These are phyloP conservation scores for Aspergillus fijiensis DNA, from an alignment of 2,329 filamentous ascomycete genomes.

Conservation along the genomic window DNA sequence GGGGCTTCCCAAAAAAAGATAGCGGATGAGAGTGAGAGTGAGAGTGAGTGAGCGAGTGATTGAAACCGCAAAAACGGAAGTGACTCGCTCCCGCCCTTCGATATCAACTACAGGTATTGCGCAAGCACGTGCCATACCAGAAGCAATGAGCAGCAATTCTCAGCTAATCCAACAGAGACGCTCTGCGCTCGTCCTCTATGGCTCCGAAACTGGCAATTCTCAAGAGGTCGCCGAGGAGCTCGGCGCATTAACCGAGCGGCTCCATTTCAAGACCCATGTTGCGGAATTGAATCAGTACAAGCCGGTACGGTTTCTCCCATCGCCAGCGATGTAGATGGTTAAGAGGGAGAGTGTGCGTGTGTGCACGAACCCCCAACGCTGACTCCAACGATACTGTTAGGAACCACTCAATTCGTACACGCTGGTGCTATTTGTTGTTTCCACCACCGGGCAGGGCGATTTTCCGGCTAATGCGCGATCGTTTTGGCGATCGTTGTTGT, in stretches of 20 bases:
- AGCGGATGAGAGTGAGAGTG: background rate
- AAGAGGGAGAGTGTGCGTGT: background rate
- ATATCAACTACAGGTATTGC: background rate
- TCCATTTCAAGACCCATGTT: constrained; percentile 75
- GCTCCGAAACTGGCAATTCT: constrained; percentile 91
- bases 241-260: constrained; percentile 68
- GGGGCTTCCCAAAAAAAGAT: background rate
- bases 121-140: constrained; percentile 11
- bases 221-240: constrained; percentile 89
- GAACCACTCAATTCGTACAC: constrained; percentile 37
- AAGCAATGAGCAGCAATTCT: constrained; percentile 24
- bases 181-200: constrained; percentile 76
- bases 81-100: background rate
- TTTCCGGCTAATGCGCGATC: constrained; percentile 76
- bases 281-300: constrained; percentile 74
- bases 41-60: no score
- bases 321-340: no score
- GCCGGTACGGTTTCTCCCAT: constrained; percentile 57
- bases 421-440: constrained; percentile 69
- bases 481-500: constrained; percentile 83
- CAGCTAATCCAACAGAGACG: constrained; percentile 26
- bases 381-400: constrained; percentile 18
- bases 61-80: no score
- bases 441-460: constrained; percentile 93
- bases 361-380: background rate